These are phyloP conservation scores for Panicum hallii DNA, from an alignment of 202 grass and related monocot species.

Conservation along the genomic window DNA sequence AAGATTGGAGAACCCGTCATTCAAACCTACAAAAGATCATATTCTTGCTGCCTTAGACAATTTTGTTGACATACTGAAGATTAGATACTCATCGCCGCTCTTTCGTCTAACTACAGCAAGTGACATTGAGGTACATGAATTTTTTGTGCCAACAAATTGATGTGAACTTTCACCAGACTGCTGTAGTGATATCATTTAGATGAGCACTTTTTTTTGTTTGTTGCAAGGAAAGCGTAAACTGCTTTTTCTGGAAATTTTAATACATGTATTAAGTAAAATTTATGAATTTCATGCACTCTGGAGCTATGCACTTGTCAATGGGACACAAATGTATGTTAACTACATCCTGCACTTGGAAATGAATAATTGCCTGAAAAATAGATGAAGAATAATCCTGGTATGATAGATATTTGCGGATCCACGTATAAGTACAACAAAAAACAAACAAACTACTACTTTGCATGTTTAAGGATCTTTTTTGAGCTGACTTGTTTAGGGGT, in stretches of 20 bases:
- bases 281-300: neutral
- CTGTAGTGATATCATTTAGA: neutral
- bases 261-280: constrained; percentile 9
- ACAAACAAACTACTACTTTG: constrained; percentile 4
- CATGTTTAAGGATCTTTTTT: neutral
- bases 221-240: neutral
- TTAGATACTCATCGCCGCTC: constrained; percentile 90
- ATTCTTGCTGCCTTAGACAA: constrained; percentile 69
- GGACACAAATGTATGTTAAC: neutral
- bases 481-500: neutral
- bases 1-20: constrained; percentile 78
- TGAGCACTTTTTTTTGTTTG: neutral
- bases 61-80: constrained; percentile 73
- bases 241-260: neutral
- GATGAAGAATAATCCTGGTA: constrained; percentile 11
- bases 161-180: constrained; percentile 5
- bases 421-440: constrained; percentile 1
- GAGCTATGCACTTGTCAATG: neutral
- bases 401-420: neutral
- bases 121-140: constrained; percentile 65
- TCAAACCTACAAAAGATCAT: constrained; percentile 67
- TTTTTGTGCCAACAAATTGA: constrained; percentile 30
- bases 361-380: constrained; percentile 14
- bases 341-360: neutral
- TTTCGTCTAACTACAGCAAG: constrained; percentile 70